Evolutionary conservation across 139 green algal genomes (phyloP).

Genomic region (Coelastrella sp.): DNA sequence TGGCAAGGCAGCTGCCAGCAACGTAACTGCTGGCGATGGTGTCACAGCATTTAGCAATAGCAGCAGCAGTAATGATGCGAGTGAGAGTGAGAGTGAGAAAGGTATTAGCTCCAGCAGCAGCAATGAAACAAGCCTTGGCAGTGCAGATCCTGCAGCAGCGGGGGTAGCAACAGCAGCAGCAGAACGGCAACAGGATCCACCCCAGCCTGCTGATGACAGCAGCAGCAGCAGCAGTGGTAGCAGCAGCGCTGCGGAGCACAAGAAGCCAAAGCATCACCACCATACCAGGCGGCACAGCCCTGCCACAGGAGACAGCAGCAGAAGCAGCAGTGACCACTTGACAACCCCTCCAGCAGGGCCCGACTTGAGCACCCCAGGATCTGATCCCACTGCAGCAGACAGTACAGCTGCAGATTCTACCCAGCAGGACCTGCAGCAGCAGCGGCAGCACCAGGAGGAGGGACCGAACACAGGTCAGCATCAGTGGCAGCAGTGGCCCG

Average conservation of each 20-base stretch:
- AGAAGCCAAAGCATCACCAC: no score
- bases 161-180: constrained; percentile 3
- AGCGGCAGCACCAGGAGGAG: neutral
- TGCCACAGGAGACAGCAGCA: neutral
- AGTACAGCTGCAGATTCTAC: no score
- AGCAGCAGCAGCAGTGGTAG: neutral
- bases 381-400: no score
- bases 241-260: no score
- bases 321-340: neutral
- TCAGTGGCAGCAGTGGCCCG: neutral
- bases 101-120: neutral
- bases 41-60: neutral
- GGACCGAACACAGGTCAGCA: neutral
- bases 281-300: no score
- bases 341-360: neutral
- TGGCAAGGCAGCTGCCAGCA: neutral
- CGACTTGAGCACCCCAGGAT: no score
- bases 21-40: neutral
- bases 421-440: neutral
- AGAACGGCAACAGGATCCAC: neutral
- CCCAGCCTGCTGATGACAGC: neutral
- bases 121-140: neutral
- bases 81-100: neutral
- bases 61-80: neutral
- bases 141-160: neutral